These are phyloP conservation scores for Cryptococcus neoformans DNA, from an alignment of 1,284 basidiomycete species.

Conservation along the genomic window DNA sequence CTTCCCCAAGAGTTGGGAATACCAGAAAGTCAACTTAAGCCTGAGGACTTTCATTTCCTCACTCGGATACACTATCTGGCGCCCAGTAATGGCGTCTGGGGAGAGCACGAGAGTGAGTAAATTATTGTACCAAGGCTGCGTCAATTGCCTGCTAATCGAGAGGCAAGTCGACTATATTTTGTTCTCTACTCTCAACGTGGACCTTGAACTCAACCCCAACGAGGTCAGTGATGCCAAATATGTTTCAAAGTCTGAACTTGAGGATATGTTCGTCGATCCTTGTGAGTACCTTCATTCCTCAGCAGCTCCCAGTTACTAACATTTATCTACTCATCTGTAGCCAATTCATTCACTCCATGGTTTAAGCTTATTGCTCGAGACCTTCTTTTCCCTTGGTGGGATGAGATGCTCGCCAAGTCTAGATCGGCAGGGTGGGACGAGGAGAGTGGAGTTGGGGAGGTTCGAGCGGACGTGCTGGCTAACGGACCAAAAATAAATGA, in stretches of 20 bases:
- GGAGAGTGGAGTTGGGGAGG: constrained; percentile 46
- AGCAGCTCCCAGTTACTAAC: not conserved
- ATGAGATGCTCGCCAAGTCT: constrained; percentile 66
- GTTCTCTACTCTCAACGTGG: constrained; percentile 87
- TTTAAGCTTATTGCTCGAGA: constrained; percentile 97
- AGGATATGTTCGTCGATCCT: constrained; percentile 81
- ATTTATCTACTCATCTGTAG: constrained; percentile 50
- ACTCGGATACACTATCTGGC: constrained; percentile 98
- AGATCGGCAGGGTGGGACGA: constrained; percentile 59
- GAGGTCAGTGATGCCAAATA: constrained; percentile 92
- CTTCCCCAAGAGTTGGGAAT: constrained; percentile 97
- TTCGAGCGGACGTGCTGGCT: constrained; percentile 37
- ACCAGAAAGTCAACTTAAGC: constrained; percentile 61
- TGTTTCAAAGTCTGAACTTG: constrained; percentile 84
- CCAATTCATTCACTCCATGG: constrained; percentile 94
- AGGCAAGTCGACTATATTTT: constrained; percentile 94
- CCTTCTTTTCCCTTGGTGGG: constrained; percentile 99
- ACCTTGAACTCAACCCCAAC: constrained; percentile 79
- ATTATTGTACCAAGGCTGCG: too few relatives aligned
- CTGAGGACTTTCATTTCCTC: constrained; percentile 90
- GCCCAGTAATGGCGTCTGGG: constrained; percentile 89
- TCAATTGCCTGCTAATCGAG: constrained; percentile 7
- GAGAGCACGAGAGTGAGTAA: constrained; percentile 91
- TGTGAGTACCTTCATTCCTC: constrained; percentile 53
- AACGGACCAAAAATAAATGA: constrained; percentile 55